These are phyloP conservation scores for Mycena latifolia DNA, from an alignment of 768 basidiomycete genomes.

Conservation along the genomic window DNA sequence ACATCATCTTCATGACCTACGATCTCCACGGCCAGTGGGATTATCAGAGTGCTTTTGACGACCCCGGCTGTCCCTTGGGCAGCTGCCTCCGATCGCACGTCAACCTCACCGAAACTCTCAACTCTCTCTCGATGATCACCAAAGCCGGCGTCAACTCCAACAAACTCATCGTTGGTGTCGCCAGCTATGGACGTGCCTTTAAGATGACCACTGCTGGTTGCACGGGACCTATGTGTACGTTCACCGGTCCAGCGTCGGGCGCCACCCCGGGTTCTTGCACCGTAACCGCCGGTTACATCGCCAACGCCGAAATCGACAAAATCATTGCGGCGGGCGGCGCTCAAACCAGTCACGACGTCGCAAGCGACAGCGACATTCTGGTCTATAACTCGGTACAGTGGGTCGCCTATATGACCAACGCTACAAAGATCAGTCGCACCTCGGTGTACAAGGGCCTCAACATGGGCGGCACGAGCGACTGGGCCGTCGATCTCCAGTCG, in stretches of 20 bases:
- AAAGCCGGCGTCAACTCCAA: conserved; percentile 12
- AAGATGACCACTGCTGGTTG: conserved; percentile 11
- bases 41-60: neutral
- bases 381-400: conserved; percentile 18
- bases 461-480: conserved; percentile 21
- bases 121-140: conserved; percentile 16
- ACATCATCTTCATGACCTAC: conserved; percentile 23
- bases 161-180: conserved; percentile 10
- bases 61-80: conserved; percentile 3
- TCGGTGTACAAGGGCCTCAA: conserved; percentile 1
- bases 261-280: conserved; percentile 12
- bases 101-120: conserved; percentile 20
- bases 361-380: conserved; percentile 17
- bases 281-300: conserved; percentile 8
- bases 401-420: conserved; percentile 10
- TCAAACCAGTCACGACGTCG: neutral
- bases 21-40: conserved; percentile 22
- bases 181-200: conserved; percentile 13
- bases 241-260: conserved; percentile 12
- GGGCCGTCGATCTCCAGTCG: conserved; percentile 16
- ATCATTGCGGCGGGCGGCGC: conserved; percentile 8
- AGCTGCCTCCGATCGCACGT: conserved; percentile 17
- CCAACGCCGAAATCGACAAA: conserved; percentile 14
- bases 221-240: conserved; percentile 13
- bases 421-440: conserved; percentile 11